A percentile compares a stretch with the other conserved stretches of the same genome.
Evolutionary conservation across 179 eudicot species (phyloP).

Genomic region (Silene coronaria): DNA sequence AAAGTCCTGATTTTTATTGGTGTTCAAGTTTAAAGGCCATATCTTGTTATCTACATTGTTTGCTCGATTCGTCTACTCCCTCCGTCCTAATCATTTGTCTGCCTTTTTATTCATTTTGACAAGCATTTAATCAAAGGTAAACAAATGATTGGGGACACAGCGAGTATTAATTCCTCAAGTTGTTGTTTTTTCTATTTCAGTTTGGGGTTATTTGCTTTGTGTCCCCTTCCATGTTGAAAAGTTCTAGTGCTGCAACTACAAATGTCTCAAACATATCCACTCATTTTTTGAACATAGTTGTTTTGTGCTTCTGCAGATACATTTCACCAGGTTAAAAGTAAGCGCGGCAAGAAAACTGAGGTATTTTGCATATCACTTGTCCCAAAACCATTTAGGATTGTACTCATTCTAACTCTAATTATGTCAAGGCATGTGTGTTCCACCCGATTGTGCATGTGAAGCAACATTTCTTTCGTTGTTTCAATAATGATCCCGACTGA

Average conservation of each 20-base stretch:
- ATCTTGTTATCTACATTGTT: background rate
- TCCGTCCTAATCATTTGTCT: too few species aligned
- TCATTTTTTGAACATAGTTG: background rate
- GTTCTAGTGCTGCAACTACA: background rate
- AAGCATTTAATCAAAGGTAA: too few species aligned
- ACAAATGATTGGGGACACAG: too few species aligned
- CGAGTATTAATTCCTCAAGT: background rate
- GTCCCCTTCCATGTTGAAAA: background rate
- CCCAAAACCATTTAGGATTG: too few species aligned
- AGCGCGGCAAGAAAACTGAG: conserved; percentile 78
- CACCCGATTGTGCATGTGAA: background rate
- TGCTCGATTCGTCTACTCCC: background rate
- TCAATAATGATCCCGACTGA: background rate
- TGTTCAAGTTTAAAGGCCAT: background rate
- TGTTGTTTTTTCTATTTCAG: too few species aligned
- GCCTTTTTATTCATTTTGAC: too few species aligned
- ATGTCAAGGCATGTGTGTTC: too few species aligned
- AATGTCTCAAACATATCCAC: background rate
- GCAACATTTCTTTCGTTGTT: background rate
- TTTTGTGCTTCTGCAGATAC: conserved; percentile 50
- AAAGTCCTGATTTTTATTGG: background rate
- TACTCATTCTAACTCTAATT: conserved; percentile 1
- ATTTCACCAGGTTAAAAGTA: conserved; percentile 88
- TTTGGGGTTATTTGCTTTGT: too few species aligned
- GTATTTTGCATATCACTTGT: conserved; percentile 25